These are phyloP conservation scores for Arthrobotrys conoides DNA, from an alignment of 2,329 filamentous ascomycete species.

Conservation along the genomic window DNA sequence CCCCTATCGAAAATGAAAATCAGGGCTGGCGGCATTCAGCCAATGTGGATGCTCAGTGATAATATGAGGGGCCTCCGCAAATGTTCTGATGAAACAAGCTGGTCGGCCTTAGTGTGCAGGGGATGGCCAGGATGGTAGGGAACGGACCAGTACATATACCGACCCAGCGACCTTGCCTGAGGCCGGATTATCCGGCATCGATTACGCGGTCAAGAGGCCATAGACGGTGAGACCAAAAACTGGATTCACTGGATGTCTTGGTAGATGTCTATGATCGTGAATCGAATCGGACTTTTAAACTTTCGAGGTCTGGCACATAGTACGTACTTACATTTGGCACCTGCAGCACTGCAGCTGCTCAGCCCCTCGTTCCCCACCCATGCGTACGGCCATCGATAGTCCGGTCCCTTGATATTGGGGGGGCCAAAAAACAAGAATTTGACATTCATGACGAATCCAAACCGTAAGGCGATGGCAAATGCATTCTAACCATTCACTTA, in stretches of 20 bases:
- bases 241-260: constrained; percentile 31
- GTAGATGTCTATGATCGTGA: constrained; percentile 39
- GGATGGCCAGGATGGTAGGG: constrained; percentile 4
- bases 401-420: too few species aligned
- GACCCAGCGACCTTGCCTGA: constrained; percentile 19
- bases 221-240: background rate
- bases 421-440: constrained; percentile 32
- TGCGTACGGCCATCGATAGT: background rate
- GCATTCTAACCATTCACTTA: too few species aligned
- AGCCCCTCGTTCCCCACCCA: constrained; percentile 34
- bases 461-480: constrained; percentile 46
- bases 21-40: constrained; percentile 32
- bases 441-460: constrained; percentile 39
- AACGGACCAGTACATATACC: constrained; percentile 33
- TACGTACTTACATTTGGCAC: background rate
- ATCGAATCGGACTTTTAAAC: background rate
- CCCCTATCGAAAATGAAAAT: constrained; percentile 41
- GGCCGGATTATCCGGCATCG: constrained; percentile 51
- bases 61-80: constrained; percentile 41
- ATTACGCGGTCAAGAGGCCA: constrained; percentile 51
- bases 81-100: constrained; percentile 43
- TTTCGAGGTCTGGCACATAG: constrained; percentile 22
- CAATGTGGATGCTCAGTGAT: constrained; percentile 12
- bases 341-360: constrained; percentile 21
- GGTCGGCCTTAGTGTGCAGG: constrained; percentile 15